Base-by-base conservation (phyloP, 495 filamentous ascomycete genomes). In the Penicillium tannophilum region DNA sequence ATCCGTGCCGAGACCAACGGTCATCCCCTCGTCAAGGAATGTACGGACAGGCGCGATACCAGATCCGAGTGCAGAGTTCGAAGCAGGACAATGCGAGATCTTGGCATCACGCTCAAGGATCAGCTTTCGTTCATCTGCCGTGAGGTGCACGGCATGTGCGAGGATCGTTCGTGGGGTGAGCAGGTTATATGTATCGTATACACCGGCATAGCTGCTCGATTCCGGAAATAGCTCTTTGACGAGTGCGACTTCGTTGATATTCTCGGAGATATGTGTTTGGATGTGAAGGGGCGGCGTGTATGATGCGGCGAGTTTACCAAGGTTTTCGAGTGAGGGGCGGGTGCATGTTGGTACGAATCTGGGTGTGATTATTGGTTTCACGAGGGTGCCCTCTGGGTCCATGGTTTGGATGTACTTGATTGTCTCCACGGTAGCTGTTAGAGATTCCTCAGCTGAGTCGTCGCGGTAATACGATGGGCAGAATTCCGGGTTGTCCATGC, bases 251-350 rank as follows among this genome's bases (percentile, higher is more conserved):
- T 98, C 94, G 63, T 75, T 69, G 3, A 65, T 75, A 74, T 96
- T 98, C 69, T 98, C 94, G 0, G 87, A 86, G 69, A 98, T 88
- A 74, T 98, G 94, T 1, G 94, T 98, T 74, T 98, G 94, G 50
- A 92, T 82, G 12, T 86, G 86, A 0, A 93, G 71, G 0, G 76
- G 79, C 4, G 79, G 76, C 8, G 73, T 69, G 12, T 81, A 83
- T 31, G 83, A 77, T 9, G 70, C 67, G 0, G 88, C 86, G 1
- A 97, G 75, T 4, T 73, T 59, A 20, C 87, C 93, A 1, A 97
- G 84, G 0, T 62, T 70, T 4, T 64, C 16, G 63, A 98, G 80
- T 12, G 86, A 75, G 5, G 82, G 73, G 0, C 69, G 55, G 0
- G 85, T 82, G 63, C 94, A 97, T 4, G 82, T 82, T 0, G 90